phyloP scores from a whole-genome alignment of 2,329 filamentous ascomycete genomes.

The Fusarium anthophilum region DNA sequence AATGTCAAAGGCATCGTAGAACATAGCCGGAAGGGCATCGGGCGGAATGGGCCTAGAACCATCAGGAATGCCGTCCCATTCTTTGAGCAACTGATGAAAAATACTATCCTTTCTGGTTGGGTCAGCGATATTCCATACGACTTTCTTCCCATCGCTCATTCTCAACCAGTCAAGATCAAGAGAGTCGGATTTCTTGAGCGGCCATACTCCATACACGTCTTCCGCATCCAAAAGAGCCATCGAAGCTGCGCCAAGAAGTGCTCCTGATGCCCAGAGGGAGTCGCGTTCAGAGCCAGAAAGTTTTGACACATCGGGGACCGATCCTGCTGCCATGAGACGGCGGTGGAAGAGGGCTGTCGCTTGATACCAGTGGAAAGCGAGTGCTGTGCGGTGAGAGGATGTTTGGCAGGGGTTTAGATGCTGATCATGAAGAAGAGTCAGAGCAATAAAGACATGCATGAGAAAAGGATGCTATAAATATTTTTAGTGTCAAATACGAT shows the following conservation, averaged over 20 bases:
- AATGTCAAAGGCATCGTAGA: slow-evolving; percentile 45
- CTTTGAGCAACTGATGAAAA: slow-evolving; percentile 49
- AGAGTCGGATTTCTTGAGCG: slow-evolving; percentile 54
- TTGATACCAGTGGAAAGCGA: slow-evolving; percentile 58
- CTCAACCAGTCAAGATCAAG: slow-evolving; percentile 67
- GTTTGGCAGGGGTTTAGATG: slow-evolving; percentile 44
- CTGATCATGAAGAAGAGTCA: slow-evolving; percentile 64
- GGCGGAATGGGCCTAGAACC: slow-evolving; percentile 17
- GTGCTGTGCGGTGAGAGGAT: slow-evolving; percentile 43
- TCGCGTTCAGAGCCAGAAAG: slow-evolving; percentile 54
- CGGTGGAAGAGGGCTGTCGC: slow-evolving; percentile 58
- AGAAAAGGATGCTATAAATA: slow-evolving; percentile 58
- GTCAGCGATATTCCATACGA: slow-evolving; percentile 61
- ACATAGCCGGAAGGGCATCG: slow-evolving; percentile 43
- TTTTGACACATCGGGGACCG: slow-evolving; percentile 35
- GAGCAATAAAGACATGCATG: slow-evolving; percentile 62
- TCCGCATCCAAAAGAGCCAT: slow-evolving; percentile 56
- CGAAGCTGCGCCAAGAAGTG: slow-evolving; percentile 56
- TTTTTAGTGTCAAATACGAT: neutral
- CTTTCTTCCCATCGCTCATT: slow-evolving; percentile 64
- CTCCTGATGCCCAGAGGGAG: slow-evolving; percentile 57
- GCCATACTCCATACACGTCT: slow-evolving; percentile 62
- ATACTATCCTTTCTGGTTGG: slow-evolving; percentile 58
- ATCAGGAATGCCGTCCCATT: slow-evolving; percentile 13
- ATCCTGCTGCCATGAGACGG: slow-evolving; percentile 49